Conservation (phyloP, 2,329 filamentous ascomycete genomes). For the Xylariaceae sp. region DNA sequence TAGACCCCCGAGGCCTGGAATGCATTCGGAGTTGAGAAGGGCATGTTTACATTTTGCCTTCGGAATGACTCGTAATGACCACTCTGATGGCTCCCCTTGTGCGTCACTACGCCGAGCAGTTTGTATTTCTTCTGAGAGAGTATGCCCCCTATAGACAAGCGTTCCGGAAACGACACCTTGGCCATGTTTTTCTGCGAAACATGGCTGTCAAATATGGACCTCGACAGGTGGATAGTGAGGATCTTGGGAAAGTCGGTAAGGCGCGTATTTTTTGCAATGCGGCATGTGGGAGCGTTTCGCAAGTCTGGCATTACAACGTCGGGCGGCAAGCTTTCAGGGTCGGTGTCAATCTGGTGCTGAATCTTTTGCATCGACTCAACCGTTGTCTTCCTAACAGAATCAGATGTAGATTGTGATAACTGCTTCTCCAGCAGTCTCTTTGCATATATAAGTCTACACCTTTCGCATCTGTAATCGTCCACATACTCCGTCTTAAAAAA, state of each 20-base stretch:
- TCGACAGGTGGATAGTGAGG: slow-evolving; percentile 83
- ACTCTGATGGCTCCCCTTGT: slow-evolving; percentile 92
- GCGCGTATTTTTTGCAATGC: slow-evolving; percentile 80
- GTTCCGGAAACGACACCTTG: slow-evolving; percentile 88
- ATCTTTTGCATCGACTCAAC: slow-evolving; percentile 60
- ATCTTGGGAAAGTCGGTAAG: slow-evolving; percentile 86
- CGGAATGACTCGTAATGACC: slow-evolving; percentile 97
- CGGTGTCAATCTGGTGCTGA: slow-evolving; percentile 63
- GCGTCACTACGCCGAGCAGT: slow-evolving; percentile 80
- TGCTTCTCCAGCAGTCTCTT: slow-evolving; percentile 58
- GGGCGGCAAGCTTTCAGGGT: slow-evolving; percentile 72
- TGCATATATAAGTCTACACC: slow-evolving; percentile 81
- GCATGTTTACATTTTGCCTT: slow-evolving; percentile 71
- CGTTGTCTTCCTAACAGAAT: slow-evolving; percentile 46
- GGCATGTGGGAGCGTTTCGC: slow-evolving; percentile 69
- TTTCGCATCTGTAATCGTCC: slow-evolving; percentile 94
- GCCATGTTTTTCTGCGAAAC: slow-evolving; percentile 88
- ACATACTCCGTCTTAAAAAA: slow-evolving; percentile 94
- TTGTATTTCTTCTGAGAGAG: slow-evolving; percentile 75
- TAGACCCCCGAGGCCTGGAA: slow-evolving; percentile 73
- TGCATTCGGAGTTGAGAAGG: slow-evolving; percentile 75
- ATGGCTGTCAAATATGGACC: slow-evolving; percentile 82
- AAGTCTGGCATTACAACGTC: slow-evolving; percentile 70
- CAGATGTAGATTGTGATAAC: slow-evolving; percentile 48
- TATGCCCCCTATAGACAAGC: slow-evolving; percentile 74